Conservation (phyloP, 179 eudicot genomes). For the Heliamphora pulchella region DNA sequence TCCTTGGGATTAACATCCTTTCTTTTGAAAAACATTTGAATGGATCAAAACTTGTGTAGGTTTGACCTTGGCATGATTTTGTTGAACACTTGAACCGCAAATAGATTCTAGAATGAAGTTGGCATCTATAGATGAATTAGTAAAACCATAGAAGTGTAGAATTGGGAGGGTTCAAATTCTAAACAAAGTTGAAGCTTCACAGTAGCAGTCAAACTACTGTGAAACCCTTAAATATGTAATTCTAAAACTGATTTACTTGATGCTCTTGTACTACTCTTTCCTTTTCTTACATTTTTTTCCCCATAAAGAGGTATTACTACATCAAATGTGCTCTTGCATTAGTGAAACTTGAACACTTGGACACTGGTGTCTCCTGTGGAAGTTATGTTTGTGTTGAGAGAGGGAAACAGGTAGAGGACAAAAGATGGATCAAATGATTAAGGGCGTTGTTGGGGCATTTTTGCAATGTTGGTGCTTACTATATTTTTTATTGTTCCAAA, state of each 20-base stretch:
- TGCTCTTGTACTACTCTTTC: not conserved
- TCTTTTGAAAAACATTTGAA: not conserved
- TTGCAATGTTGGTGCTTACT: not conserved
- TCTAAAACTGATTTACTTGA: not conserved
- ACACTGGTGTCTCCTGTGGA: not conserved
- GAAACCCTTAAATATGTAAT: not conserved
- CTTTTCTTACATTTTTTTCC: not conserved
- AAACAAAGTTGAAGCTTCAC: not conserved
- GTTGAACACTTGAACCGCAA: not conserved
- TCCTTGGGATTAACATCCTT: not conserved
- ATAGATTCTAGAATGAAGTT: not conserved
- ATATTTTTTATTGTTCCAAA: not conserved
- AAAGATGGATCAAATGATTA: not conserved
- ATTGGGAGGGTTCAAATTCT: not conserved
- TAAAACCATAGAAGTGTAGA: not conserved
- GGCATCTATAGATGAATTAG: not conserved
- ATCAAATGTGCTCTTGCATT: constrained; percentile 2
- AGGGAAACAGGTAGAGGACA: not conserved
- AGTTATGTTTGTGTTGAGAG: constrained; percentile 7
- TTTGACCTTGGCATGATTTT: not conserved
- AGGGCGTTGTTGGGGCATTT: not conserved
- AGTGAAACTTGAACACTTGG: not conserved
- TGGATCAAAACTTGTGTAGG: not conserved
- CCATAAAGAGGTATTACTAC: not conserved
- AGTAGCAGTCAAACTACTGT: not conserved